phyloP scores from a whole-genome alignment of 805 yeast genomes.

The Saccharomycopsis guyanensis region DNA sequence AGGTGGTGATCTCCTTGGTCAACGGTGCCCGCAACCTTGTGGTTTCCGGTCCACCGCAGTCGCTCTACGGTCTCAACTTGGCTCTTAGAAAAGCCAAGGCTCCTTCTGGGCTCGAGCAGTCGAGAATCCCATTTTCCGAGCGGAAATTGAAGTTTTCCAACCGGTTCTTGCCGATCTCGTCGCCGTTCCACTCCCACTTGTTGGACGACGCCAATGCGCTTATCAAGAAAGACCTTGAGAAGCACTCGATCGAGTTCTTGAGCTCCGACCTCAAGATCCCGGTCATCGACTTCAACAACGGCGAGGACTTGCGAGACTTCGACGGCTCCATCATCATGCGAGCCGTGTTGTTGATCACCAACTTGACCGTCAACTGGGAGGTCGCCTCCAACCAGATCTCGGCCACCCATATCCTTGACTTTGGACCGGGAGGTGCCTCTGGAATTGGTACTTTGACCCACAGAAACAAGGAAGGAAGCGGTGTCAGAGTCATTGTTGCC shows the following conservation, averaged over 20 bases:
- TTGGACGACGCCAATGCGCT: constrained; percentile 62
- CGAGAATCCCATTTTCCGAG: constrained; percentile 88
- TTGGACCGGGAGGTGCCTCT: constrained; percentile 98
- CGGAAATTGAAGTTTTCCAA: constrained; percentile 90
- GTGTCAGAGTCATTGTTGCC: constrained; percentile 88
- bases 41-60: constrained; percentile 96
- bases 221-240: constrained; percentile 58
- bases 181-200: constrained; percentile 94
- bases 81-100: constrained; percentile 92
- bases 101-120: constrained; percentile 88
- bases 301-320: constrained; percentile 61
- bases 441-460: constrained; percentile 95
- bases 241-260: constrained; percentile 49
- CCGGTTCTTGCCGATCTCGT: constrained; percentile 88
- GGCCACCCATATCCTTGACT: constrained; percentile 87
- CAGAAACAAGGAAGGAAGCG: constrained; percentile 98
- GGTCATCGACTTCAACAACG: constrained; percentile 84
- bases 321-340: constrained; percentile 55
- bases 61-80: constrained; percentile 89
- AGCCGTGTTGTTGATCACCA: constrained; percentile 75
- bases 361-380: constrained; percentile 94
- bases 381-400: constrained; percentile 51
- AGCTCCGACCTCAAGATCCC: constrained; percentile 63
- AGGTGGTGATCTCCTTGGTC: constrained; percentile 80
- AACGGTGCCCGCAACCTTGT: constrained; percentile 96